Base-by-base conservation (phyloP, 495 filamentous ascomycete genomes). In the Schizothecium vesticola region DNA sequence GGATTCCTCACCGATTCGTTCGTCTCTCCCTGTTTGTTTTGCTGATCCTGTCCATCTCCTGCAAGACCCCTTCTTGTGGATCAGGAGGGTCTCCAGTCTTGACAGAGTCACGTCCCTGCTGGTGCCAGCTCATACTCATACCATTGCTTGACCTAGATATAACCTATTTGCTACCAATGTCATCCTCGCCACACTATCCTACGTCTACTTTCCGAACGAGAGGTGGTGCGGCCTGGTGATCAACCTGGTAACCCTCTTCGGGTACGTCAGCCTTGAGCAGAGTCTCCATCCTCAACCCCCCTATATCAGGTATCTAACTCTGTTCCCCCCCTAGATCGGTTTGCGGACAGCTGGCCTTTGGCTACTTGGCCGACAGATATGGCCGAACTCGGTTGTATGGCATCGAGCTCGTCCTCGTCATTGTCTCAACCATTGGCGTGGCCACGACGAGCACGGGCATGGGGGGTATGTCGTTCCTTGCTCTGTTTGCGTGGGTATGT, bases 381-480 rank as follows among this genome's bases (percentile, higher is more conserved):
- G 91, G 91, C 43, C 84, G 91, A 31, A 91, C 90, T 74, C 85
- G 81, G 57, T 90, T 94, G 79, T 94, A 93, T 72, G 91, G 91
- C 3, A 82, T 92, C 60, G 91, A 93, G 75, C 81, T 94, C 58
- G 90, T 92, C 63, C 80, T 94, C 67, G 91, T 92, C 72, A 93
- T 93, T 69, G 80, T 90, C 60, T 88, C 89, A 3, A 92, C 89
- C 8, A 80, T 93, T 22, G 89, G 89, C 43, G 88, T 91, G 69
- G 74, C 88, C 57, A 81, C 91, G 23, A 77, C 85, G 16, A 85
- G 87, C n/a, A 76, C 78, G 31, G 90, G 88, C 51, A 80, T 79
- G 51, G 81, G 83, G 16, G 76, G 76, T 63, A 75, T 79, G 25
- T 75, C 71, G 10, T 79, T 79, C 43, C 68, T 79, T 19, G 77